These are phyloP conservation scores for Malassezia nana DNA, from an alignment of 1,284 basidiomycete genomes.

Conservation along the genomic window DNA sequence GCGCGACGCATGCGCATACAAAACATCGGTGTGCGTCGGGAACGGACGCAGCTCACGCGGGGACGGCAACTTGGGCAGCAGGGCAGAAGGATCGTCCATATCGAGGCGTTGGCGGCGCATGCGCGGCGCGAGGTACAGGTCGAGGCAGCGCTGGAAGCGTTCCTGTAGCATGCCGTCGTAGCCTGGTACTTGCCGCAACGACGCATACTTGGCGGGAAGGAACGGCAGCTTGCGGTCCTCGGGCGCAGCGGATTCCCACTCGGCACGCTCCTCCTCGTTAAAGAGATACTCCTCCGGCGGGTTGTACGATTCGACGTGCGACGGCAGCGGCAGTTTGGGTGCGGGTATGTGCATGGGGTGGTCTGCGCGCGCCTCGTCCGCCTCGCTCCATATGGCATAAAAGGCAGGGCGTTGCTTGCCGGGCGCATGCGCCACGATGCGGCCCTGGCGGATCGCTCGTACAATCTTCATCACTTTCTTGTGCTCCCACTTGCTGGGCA, in stretches of 20 bases:
- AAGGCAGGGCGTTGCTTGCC: conserved; percentile 62
- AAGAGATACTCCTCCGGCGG: conserved; percentile 95
- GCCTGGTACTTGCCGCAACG: conserved; percentile 79
- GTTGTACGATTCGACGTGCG: conserved; percentile 92
- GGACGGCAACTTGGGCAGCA: conserved; percentile 91
- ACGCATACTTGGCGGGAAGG: conserved; percentile 74
- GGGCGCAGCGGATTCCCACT: conserved; percentile 74
- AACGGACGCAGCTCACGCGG: conserved; percentile 86
- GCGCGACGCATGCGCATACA: conserved; percentile 60
- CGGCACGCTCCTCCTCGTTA: conserved; percentile 69
- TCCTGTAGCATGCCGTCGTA: conserved; percentile 88
- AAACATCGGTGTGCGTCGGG: conserved; percentile 72
- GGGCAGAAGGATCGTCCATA: conserved; percentile 59
- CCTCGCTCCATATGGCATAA: conserved; percentile 76
- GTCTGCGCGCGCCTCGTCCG: conserved; percentile 46
- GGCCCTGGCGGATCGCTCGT: conserved; percentile 88
- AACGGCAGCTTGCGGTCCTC: conserved; percentile 86
- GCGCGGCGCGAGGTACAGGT: conserved; percentile 91
- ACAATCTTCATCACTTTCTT: conserved; percentile 99
- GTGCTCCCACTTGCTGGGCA: conserved; percentile 99
- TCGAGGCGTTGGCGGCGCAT: conserved; percentile 52
- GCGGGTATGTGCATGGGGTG: conserved; percentile 73
- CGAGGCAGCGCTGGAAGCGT: conserved; percentile 84
- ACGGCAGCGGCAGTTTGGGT: conserved; percentile 79
- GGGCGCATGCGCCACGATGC: conserved; percentile 81